phyloP scores from a whole-genome alignment of 441 rosid genomes.

The Rhodomyrtus psidioides region DNA sequence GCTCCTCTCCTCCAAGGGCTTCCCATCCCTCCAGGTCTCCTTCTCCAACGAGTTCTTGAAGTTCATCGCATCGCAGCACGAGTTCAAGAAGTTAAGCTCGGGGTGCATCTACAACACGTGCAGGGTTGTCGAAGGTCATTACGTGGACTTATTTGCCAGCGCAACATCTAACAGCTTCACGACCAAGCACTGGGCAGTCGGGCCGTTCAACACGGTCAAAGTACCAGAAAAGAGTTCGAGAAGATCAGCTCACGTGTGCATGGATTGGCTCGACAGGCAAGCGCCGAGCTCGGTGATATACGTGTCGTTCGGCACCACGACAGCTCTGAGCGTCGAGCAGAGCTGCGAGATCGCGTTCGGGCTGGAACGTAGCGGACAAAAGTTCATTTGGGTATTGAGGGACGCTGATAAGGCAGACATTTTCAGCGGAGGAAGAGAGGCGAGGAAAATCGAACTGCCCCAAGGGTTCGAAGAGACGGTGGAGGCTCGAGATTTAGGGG shows the following conservation, averaged over 20 bases:
- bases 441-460: not conserved
- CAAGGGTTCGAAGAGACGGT: not conserved
- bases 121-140: not conserved
- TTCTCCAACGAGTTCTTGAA: slow-evolving; percentile 27
- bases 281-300: not conserved
- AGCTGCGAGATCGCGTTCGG: not conserved
- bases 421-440: not conserved
- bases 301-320: not conserved
- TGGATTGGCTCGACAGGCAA: not conserved
- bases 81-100: not conserved
- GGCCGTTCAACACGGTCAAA: not conserved
- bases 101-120: slow-evolving; percentile 28
- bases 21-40: slow-evolving; percentile 32
- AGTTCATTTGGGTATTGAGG: not conserved
- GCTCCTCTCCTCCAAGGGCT: not conserved
- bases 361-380: not conserved
- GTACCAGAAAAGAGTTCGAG: not conserved
- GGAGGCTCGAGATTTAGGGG: not conserved
- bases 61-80: slow-evolving; percentile 16
- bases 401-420: not conserved
- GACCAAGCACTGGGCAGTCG: slow-evolving; percentile 5
- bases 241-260: not conserved
- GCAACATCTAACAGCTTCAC: not conserved
- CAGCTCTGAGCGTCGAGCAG: not conserved
- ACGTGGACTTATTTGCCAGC: not conserved